Evolutionary conservation across 768 basidiomycete genomes (phyloP), one percentile per base, ranked within the genome.

Genomic region (Trametes coccinea): DNA sequence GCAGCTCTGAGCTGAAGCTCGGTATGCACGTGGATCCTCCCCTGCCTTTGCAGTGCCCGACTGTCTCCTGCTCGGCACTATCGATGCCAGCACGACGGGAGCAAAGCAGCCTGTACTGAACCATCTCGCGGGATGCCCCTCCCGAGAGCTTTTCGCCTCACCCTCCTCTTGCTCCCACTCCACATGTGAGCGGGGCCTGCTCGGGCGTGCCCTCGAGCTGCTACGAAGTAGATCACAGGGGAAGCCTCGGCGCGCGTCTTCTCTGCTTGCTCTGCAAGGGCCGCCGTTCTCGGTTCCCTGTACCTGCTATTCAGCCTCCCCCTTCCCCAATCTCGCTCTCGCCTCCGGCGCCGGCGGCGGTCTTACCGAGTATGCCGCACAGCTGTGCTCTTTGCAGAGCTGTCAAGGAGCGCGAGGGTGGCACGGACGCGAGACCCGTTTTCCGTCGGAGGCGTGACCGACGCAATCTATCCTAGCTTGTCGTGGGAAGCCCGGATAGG

Each of bases 391-490:
- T n/a, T 13, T n/a, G 10, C 17, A 27, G 13, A 37, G 34, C 34
- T 37, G 34, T 37, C 34, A 37, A 11, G 11, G 11, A 37, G 34
- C 11, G 34, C 22, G 22, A 22, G 22, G 7, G 39, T 7, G 39
- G 13, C 39, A 39, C 39, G 39, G 39, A 39, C 13, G 39, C 8
- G 7, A 7, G 13, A 39, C 39, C 8, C 39, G 22, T 39, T 39
- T 39, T 39, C 39, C 8, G 8, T 39, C 39, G 7, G 39, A 43
- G 41, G 22, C 33, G 27, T 47, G 45, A 40, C 56, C 37, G 2
- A 34, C n/a, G 56, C 56, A 57, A 57, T 57, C 22, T 57, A 57
- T 16, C 56, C 56, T 37, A 30, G 10, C 56, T 41, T 13, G 46
- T 47, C 44, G 14, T 48, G 33, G 4, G 41, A 43, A 5, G 7